Evolutionary conservation across 2,329 filamentous ascomycete species (phyloP).

Genomic region (Epichloe gansuensis): DNA sequence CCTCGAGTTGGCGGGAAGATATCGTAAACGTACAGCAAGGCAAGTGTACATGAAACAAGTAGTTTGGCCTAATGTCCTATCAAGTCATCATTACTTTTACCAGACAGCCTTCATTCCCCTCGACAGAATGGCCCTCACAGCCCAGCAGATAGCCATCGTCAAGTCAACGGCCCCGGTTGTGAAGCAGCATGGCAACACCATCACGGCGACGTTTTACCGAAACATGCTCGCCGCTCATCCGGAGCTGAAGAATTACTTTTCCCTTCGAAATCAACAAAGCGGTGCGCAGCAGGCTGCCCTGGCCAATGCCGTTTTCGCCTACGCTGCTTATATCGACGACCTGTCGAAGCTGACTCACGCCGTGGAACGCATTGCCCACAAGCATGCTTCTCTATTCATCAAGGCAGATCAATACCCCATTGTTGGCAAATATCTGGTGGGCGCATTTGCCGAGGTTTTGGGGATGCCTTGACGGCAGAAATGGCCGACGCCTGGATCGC

Average conservation of each 20-base stretch:
- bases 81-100: not conserved
- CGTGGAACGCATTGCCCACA: slow-evolving; percentile 61
- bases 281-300: slow-evolving; percentile 60
- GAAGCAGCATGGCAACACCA: slow-evolving; percentile 52
- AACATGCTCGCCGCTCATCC: slow-evolving; percentile 55
- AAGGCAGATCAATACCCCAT: slow-evolving; percentile 57
- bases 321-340: slow-evolving; percentile 62
- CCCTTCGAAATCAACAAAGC: slow-evolving; percentile 53
- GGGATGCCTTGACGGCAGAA: slow-evolving; percentile 51
- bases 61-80: not conserved
- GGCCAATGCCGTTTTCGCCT: slow-evolving; percentile 56
- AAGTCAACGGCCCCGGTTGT: slow-evolving; percentile 68
- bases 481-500: slow-evolving; percentile 59
- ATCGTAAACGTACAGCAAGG: no score
- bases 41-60: not conserved
- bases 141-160: slow-evolving; percentile 56
- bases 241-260: slow-evolving; percentile 58
- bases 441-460: slow-evolving; percentile 54
- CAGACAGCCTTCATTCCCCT: not conserved
- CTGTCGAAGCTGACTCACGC: slow-evolving; percentile 43
- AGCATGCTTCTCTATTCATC: slow-evolving; percentile 62
- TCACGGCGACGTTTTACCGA: slow-evolving; percentile 62
- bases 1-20: no score
- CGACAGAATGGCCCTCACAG: slow-evolving; percentile 38
- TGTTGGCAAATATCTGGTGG: slow-evolving; percentile 56